phyloP scores from a whole-genome alignment of 257 asterid genomes.

The Voacanga thouarsii region DNA sequence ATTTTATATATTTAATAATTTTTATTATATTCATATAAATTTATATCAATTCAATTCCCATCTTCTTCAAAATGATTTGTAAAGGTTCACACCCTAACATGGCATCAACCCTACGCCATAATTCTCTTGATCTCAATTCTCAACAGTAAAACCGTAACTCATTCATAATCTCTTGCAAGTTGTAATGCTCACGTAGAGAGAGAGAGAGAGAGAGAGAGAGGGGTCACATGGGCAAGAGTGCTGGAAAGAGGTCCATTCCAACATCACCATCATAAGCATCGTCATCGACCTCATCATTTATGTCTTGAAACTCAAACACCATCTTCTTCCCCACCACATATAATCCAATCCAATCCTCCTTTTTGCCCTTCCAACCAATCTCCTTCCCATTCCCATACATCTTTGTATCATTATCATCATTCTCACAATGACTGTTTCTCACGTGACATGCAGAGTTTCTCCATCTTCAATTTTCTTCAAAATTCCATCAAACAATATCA shows the following conservation, averaged over 20 bases:
- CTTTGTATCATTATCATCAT: slow-evolving; percentile 15
- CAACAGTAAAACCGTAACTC: no score
- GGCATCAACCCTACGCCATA: no score
- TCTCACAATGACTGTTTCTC: slow-evolving; percentile 19
- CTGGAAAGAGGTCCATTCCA: slow-evolving; percentile 14
- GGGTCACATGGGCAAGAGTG: slow-evolving; percentile 29
- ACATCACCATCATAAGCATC: slow-evolving; percentile 29
- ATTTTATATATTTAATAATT: no score
- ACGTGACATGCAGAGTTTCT: slow-evolving; percentile 36
- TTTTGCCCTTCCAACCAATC: neutral
- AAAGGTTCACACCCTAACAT: no score
- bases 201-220: neutral
- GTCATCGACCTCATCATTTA: slow-evolving; percentile 48
- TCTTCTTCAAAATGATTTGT: no score
- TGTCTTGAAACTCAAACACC: slow-evolving; percentile 42
- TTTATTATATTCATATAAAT: no score
- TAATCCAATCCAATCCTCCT: neutral
- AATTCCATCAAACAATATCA: no score
- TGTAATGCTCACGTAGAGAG: neutral
- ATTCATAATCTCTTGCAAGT: neutral
- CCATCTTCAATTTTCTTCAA: neutral
- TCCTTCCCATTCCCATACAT: neutral
- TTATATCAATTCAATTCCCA: no score
- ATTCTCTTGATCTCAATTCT: no score
- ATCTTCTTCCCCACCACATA: slow-evolving; percentile 13